phyloP scores from a whole-genome alignment of 352 stramenopile genomes.

The Chrysophaeum taylorii region DNA sequence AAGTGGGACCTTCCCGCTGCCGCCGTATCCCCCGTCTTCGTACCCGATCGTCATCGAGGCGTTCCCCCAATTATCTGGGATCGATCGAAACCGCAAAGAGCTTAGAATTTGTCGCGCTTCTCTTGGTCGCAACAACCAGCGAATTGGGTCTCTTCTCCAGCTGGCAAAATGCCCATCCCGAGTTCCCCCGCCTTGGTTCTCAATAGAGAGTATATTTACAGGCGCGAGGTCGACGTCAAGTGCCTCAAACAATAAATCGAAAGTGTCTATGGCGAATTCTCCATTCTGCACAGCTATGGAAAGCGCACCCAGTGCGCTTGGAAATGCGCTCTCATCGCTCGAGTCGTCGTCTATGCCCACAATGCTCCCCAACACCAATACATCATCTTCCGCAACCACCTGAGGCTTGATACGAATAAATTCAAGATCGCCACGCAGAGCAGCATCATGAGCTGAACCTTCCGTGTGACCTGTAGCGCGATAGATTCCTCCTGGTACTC shows the following conservation, averaged over 20 bases:
- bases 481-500: background rate
- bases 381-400: background rate
- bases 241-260: background rate
- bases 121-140: background rate
- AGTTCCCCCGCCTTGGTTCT: too few species aligned
- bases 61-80: background rate
- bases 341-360: background rate
- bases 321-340: background rate
- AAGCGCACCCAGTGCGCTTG: background rate
- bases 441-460: too few species aligned
- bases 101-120: background rate
- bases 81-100: background rate
- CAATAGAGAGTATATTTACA: too few species aligned
- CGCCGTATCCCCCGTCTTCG: slow-evolving; percentile 3
- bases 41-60: background rate
- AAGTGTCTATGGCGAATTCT: background rate
- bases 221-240: background rate
- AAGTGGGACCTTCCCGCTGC: too few species aligned
- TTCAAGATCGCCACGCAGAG: background rate
- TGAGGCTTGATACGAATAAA: background rate
- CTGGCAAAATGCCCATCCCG: too few species aligned
- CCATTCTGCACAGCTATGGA: background rate
- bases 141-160: too few species aligned
- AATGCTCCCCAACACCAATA: background rate
- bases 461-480: background rate